Evolutionary conservation across 2,329 filamentous ascomycete genomes (phyloP), one percentile per base, ranked within the genome.

Genomic region (Chrysosporium keratinophilum): DNA sequence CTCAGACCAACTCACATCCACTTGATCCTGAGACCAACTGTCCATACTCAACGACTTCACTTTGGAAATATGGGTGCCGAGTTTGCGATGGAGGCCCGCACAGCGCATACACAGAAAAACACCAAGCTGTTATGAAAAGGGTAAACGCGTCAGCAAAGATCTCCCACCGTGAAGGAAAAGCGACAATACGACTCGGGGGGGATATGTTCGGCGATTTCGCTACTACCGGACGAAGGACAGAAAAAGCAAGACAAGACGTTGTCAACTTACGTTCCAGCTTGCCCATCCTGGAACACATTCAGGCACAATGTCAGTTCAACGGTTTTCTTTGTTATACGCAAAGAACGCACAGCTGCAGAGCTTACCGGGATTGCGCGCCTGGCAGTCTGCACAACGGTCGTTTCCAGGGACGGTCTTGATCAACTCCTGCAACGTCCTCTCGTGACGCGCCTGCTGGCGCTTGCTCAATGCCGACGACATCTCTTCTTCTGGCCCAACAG

Each of bases 41-140:
- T 98, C 93, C 90, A 98, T 97, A 70, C 87, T 97, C 73, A 98
- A 72, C 37, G 90, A 97, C 72, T 98, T 98, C 75, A 98, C 89
- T 71, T 98, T 98, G 61, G 90, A 96, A 59, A 98, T 88, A 71
- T 98, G 93, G 40, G 93, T 97, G 57, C 93, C 93, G 65, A 98
- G 77, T 73, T 97, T 97, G 66, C 93, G 87, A 75, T 98, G 93
- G 65, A 97, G 80, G 52, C 89, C 81, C 52, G 90, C 93, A 76
- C 93, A 98, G 68, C 93, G 88, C 87, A 98, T 94, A 74, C 93
- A 98, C 49, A 98, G 77, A 69, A 98, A 98, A 60, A 97, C 82
- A 56, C 93, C 93, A 72, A 98, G 76, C 87, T 96, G 33, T 43
- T 15, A 33, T 19, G 42, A 41, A 33, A 23, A 3, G 7, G 15